Conservation (phyloP, 2,329 filamentous ascomycete species). For the Aulographum hederae region DNA sequence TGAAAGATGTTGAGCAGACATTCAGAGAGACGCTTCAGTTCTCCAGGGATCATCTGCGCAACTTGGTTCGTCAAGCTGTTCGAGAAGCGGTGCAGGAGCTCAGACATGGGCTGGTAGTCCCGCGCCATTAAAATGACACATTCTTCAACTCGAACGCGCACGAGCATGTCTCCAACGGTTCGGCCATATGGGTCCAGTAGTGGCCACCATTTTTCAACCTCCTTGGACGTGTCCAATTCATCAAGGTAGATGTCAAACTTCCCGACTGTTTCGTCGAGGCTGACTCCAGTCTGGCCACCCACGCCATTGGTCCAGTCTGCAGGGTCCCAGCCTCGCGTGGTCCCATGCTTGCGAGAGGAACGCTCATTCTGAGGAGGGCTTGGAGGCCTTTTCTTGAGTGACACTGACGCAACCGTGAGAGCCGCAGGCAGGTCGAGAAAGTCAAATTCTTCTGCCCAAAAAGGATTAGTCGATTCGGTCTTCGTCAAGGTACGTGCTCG, state of each 20-base stretch:
- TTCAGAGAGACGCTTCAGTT: constrained; percentile 66
- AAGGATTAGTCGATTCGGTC: constrained; percentile 49
- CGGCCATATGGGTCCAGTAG: constrained; percentile 62
- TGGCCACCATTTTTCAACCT: constrained; percentile 73
- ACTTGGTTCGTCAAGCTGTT: constrained; percentile 74
- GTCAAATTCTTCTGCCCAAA: constrained; percentile 69
- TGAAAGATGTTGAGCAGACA: constrained; percentile 89
- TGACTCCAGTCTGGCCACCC: background rate
- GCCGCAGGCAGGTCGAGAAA: constrained; percentile 55
- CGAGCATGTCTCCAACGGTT: constrained; percentile 62
- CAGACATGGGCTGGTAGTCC: constrained; percentile 69
- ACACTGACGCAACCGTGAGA: constrained; percentile 49
- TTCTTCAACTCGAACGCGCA: constrained; percentile 72
- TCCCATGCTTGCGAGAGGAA: constrained; percentile 21
- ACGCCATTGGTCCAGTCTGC: constrained; percentile 12
- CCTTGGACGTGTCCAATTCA: constrained; percentile 57
- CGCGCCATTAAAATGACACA: constrained; percentile 71
- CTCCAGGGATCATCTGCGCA: constrained; percentile 56
- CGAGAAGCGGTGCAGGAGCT: constrained; percentile 69
- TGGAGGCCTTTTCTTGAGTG: constrained; percentile 44
- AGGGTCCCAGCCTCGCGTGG: no score
- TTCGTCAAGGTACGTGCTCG: constrained; percentile 59
- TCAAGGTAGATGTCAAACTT: constrained; percentile 70
- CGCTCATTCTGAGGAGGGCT: constrained; percentile 10
- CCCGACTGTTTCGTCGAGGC: constrained; percentile 34